These are phyloP conservation scores for Mycena albidolilacea DNA, from an alignment of 768 basidiomycete genomes.

Conservation along the genomic window DNA sequence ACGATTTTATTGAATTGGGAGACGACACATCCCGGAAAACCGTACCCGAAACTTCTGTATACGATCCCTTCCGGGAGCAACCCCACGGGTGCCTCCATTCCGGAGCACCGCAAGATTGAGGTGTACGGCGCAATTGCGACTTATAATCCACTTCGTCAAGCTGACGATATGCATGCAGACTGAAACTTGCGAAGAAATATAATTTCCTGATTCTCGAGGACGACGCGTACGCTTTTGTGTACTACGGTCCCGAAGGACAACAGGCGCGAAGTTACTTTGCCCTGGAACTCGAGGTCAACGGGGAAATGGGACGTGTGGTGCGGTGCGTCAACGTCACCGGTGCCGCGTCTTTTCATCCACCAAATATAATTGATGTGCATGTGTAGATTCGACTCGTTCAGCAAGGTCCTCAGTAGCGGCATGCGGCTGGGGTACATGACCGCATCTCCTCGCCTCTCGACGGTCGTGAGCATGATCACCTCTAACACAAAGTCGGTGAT, in stretches of 20 bases:
- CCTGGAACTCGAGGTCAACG: constrained; percentile 48
- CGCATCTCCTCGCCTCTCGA: constrained; percentile 66
- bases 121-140: constrained; percentile 19
- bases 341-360: no score
- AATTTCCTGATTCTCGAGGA: constrained; percentile 68
- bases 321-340: constrained; percentile 46
- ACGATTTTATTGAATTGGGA: constrained; percentile 57
- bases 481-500: constrained; percentile 56
- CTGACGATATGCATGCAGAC: constrained; percentile 46
- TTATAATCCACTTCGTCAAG: constrained; percentile 24
- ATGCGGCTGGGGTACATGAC: constrained; percentile 77
- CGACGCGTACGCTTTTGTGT: constrained; percentile 41
- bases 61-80: constrained; percentile 64
- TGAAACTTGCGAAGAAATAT: constrained; percentile 71
- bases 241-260: constrained; percentile 35
- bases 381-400: constrained; percentile 77
- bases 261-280: constrained; percentile 49
- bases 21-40: constrained; percentile 69
- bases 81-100: constrained; percentile 52
- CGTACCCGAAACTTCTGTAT: constrained; percentile 74
- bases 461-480: constrained; percentile 71
- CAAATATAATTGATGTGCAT: no score
- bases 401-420: constrained; percentile 72
- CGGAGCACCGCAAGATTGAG: constrained; percentile 35
- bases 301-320: constrained; percentile 66